phyloP scores from a whole-genome alignment of 1,284 basidiomycete genomes.

The Malassezia caprae region DNA sequence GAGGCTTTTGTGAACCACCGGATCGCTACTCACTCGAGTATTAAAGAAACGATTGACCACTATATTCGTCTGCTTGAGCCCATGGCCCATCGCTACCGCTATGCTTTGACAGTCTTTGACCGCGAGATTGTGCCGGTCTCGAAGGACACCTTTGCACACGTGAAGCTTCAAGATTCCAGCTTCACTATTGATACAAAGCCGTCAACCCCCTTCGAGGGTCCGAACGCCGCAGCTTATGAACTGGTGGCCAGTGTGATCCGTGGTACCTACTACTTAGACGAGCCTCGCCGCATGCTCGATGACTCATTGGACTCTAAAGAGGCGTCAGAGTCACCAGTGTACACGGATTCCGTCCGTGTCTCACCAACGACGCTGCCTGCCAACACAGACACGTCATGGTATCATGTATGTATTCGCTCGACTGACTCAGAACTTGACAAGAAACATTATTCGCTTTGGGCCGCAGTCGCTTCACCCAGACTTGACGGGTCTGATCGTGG shows the following conservation, averaged over 20 bases:
- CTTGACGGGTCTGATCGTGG: slow-evolving; percentile 45
- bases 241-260: slow-evolving; percentile 50
- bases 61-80: slow-evolving; percentile 51
- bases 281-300: slow-evolving; percentile 55
- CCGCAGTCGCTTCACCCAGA: slow-evolving; percentile 35
- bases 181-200: slow-evolving; percentile 5
- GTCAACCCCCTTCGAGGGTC: slow-evolving; percentile 2
- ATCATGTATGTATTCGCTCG: slow-evolving; percentile 37
- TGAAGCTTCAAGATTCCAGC: slow-evolving; percentile 1
- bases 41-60: slow-evolving; percentile 51
- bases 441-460: slow-evolving; percentile 55
- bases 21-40: slow-evolving; percentile 54
- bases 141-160: slow-evolving; percentile 5
- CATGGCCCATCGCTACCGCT: slow-evolving; percentile 52
- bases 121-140: slow-evolving; percentile 14
- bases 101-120: slow-evolving; percentile 56
- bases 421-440: slow-evolving; percentile 52
- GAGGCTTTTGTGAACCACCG: slow-evolving; percentile 58
- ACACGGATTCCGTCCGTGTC: slow-evolving; percentile 51
- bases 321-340: slow-evolving; percentile 52
- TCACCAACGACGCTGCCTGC: slow-evolving; percentile 56
- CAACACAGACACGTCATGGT: slow-evolving; percentile 54
- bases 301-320: slow-evolving; percentile 51
- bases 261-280: slow-evolving; percentile 53
- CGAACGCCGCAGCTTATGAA: slow-evolving; percentile 44